phyloP scores from a whole-genome alignment of 2,329 filamentous ascomycete genomes.

The Colletotrichum godetiae region DNA sequence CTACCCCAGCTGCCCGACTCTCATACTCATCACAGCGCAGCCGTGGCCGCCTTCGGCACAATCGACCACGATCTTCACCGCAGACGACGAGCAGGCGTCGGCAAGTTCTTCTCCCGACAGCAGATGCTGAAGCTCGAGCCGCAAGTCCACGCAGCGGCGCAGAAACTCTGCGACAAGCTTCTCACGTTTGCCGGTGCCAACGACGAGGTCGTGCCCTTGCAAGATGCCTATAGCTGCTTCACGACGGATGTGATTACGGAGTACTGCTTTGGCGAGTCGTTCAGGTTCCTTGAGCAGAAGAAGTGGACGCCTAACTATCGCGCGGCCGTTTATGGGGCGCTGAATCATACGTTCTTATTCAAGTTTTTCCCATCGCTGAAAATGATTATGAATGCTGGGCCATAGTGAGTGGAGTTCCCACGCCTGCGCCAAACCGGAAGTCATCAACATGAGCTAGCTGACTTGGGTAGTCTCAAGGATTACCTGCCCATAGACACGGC shows the following conservation, averaged over 20 bases:
- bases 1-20: not conserved
- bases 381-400: not conserved
- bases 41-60: conserved; percentile 38
- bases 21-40: not conserved
- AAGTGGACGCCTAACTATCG: conserved; percentile 48
- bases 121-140: conserved; percentile 17
- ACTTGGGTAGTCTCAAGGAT: not conserved
- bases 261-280: conserved; percentile 49
- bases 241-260: conserved; percentile 49
- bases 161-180: conserved; percentile 21
- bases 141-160: not conserved
- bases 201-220: conserved; percentile 43
- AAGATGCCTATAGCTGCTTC: conserved; percentile 50
- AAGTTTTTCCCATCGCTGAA: conserved; percentile 15
- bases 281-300: conserved; percentile 45
- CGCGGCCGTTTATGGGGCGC: not conserved
- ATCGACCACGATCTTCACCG: conserved; percentile 49
- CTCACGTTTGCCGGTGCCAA: conserved; percentile 32
- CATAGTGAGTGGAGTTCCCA: too few relatives aligned
- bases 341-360: not conserved
- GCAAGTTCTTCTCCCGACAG: conserved; percentile 47
- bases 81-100: conserved; percentile 42
- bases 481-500: conserved; percentile 1
- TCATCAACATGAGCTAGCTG: not conserved
- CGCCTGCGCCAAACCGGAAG: too few relatives aligned